Conservation (phyloP, 306 rosid genomes). For the Carpinus viminea region DNA sequence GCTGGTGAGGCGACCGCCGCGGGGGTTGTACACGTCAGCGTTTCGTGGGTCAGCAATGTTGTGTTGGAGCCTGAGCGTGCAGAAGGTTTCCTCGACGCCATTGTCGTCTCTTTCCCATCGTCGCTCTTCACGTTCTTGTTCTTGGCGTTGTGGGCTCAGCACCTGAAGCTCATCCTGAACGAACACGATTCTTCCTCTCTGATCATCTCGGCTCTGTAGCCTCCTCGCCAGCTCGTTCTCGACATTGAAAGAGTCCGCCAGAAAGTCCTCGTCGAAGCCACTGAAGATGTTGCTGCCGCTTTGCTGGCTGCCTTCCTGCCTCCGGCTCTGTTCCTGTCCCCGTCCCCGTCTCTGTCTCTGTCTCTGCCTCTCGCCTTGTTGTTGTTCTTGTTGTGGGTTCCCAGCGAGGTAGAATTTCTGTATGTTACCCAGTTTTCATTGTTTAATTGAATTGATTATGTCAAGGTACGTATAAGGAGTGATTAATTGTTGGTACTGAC, state of each 20-base stretch:
- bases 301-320: neutral
- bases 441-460: no score
- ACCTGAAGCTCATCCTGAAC: conserved; percentile 17
- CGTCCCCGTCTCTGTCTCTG: neutral
- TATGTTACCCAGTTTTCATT: no score
- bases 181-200: conserved; percentile 31
- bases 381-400: conserved; percentile 4
- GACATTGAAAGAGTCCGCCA: conserved; percentile 22
- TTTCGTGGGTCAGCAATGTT: conserved; percentile 22
- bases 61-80: conserved; percentile 30
- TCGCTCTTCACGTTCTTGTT: conserved; percentile 10
- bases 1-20: conserved; percentile 32
- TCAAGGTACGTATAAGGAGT: no score
- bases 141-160: conserved; percentile 15
- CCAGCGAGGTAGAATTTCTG: conserved; percentile 35
- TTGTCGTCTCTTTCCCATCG: conserved; percentile 3
- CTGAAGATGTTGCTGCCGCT: conserved; percentile 22
- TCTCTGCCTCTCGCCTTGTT: neutral
- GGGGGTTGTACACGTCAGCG: conserved; percentile 39
- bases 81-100: conserved; percentile 38
- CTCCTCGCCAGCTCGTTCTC: conserved; percentile 9
- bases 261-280: conserved; percentile 22
- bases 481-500: neutral
- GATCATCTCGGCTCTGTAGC: conserved; percentile 19
- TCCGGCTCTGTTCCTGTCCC: neutral